Base-by-base conservation (phyloP, 179 eudicot species). In the Heliamphora pulchella region DNA sequence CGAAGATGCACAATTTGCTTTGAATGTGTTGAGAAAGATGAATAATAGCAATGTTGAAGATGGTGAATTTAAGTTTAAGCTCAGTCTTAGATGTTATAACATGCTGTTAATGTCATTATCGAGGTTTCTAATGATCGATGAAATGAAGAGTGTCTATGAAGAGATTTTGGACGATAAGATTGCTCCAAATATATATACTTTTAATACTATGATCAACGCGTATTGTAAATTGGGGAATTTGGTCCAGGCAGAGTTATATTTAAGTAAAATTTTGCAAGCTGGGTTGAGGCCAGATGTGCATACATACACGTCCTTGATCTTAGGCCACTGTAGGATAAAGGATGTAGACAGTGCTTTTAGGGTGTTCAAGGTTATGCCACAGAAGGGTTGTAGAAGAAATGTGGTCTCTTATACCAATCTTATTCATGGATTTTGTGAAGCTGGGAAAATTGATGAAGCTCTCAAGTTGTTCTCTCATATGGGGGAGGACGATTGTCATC, bases 341-440 rank as follows among this genome's bases (percentile, higher is more conserved):
- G 89, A 91, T 84, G 88, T 92, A 74, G 88, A 86, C 82, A 83
- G 83, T 78, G 97, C 91, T 2, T 80, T 57, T 72, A 85, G 48
- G 81, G 85, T 92, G 82, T 92, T 92, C 83, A 57, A 15, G 78
- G 77, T 57, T 1, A 92, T 91, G 94, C 90, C 84, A 0, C 78
- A 81, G 50, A 91, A 89, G 66, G 91, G 87, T 72, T 91, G 94
- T 82, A 78, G 58, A 43, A 88, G 97, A 78, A 92, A 89, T 53
- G 93, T 85, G 82, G 97, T 92, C 85, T 86, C 97, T 1, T 92
- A 92, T 81, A 91, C 88, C 76, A 87, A 84, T 79, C 80, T 92
- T 75, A 91, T 92, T 71, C 97, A 91, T 80, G 94, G 97, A 22
- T 83, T 91, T 53, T 91, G 94, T 80, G 94, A 89, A 78, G 85